phyloP scores from a whole-genome alignment of 2,329 filamentous ascomycete genomes.

The Fusarium multiceps region DNA sequence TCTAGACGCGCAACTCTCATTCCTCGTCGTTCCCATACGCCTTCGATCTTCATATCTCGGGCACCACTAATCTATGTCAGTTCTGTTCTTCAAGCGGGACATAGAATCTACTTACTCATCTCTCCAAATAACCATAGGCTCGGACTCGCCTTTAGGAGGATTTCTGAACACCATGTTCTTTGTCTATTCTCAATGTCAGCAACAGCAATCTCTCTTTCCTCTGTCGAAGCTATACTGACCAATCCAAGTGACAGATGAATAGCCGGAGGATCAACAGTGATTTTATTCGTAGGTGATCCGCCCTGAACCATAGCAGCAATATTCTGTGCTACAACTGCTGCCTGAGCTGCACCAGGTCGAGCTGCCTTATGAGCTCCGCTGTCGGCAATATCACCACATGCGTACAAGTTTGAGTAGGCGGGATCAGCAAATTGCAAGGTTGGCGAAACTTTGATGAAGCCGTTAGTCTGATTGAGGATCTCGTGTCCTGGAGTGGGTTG shows the following conservation, averaged over 20 bases:
- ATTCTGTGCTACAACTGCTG: constrained; percentile 39
- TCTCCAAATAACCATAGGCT: constrained; percentile 36
- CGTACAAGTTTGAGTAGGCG: constrained; percentile 40
- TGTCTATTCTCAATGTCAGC: constrained; percentile 7
- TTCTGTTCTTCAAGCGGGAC: rapidly evolving
- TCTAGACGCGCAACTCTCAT: constrained; percentile 30
- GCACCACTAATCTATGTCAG: constrained; percentile 14
- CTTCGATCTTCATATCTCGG: constrained; percentile 39
- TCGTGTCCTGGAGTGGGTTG: constrained; percentile 4
- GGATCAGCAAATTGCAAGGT: constrained; percentile 42
- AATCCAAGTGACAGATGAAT: constrained; percentile 42
- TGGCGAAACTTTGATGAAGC: constrained; percentile 38
- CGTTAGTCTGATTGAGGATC: constrained; percentile 37
- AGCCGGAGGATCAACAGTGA: constrained; percentile 35
- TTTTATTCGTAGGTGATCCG: constrained; percentile 9
- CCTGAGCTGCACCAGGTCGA: constrained; percentile 35
- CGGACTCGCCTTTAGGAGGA: constrained; percentile 32
- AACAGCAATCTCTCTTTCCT: too few species aligned
- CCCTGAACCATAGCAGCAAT: constrained; percentile 39
- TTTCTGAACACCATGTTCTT: constrained; percentile 46
- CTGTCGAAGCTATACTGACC: constrained; percentile 1
- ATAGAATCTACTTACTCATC: constrained; percentile 33
- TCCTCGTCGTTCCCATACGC: constrained; percentile 42
- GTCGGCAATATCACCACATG: constrained; percentile 44
- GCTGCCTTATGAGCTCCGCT: constrained; percentile 45